phyloP scores from a whole-genome alignment of 352 stramenopile genomes.

The Peronospora tabacina region DNA sequence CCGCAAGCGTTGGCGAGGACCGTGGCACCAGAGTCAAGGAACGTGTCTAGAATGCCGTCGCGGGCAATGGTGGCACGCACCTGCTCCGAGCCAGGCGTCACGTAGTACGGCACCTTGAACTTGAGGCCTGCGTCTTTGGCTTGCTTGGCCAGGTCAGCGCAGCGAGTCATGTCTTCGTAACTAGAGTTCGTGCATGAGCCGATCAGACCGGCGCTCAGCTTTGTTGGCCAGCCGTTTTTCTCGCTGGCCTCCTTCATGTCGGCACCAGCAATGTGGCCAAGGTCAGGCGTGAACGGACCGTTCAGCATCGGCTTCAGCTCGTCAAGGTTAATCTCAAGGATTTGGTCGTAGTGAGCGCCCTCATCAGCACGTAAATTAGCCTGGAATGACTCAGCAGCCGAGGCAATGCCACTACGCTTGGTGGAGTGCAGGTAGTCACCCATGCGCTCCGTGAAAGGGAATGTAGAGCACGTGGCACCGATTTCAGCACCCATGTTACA shows the following conservation, averaged over 20 bases:
- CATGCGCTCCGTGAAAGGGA: slow-evolving; percentile 91
- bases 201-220: slow-evolving; percentile 89
- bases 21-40: slow-evolving; percentile 81
- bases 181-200: slow-evolving; percentile 93
- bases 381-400: slow-evolving; percentile 80
- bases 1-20: slow-evolving; percentile 90
- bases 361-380: slow-evolving; percentile 86
- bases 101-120: slow-evolving; percentile 90
- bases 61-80: slow-evolving; percentile 88
- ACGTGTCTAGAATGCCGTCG: slow-evolving; percentile 88
- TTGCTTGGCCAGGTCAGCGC: slow-evolving; percentile 85
- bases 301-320: slow-evolving; percentile 88
- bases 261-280: slow-evolving; percentile 73
- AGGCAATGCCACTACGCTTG: slow-evolving; percentile 83
- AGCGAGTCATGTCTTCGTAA: slow-evolving; percentile 92
- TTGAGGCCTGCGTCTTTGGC: slow-evolving; percentile 76
- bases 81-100: slow-evolving; percentile 90
- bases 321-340: slow-evolving; percentile 91
- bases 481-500: slow-evolving; percentile 95
- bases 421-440: slow-evolving; percentile 88
- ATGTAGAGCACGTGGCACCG: slow-evolving; percentile 90
- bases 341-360: slow-evolving; percentile 88
- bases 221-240: slow-evolving; percentile 87
- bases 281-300: slow-evolving; percentile 89
- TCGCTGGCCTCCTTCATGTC: slow-evolving; percentile 60